Evolutionary conservation across 177 flowering plant species (phyloP), one percentile per base, ranked within the genome.

Genomic region (Vitis hybrid): DNA sequence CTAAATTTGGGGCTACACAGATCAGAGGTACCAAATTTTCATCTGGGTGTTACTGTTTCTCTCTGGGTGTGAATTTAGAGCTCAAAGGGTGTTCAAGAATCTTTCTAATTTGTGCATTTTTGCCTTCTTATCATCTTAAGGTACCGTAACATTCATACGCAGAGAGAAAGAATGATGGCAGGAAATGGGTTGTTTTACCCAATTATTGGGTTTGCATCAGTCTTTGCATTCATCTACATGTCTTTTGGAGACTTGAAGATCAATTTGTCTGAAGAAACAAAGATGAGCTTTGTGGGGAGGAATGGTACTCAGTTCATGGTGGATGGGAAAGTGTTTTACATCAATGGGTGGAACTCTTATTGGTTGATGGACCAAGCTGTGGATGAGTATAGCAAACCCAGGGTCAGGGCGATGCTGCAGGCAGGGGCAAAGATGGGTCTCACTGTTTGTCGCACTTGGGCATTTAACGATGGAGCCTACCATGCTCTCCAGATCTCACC

Each of bases 331-430:
- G 64, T 82, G 0, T 90, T 93, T 18, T 95, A 95, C 77, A 76
- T 93, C 5, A 95, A 91, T 79, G 99, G 99, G 2, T 95, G 98
- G 98, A 95, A 95, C 69, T 93, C 99, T 67, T 95, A 89, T 51
- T 95, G 99, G 99, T 77, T 95, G 55, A 90, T 95, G 98, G 94
- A 85, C 73, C 92, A 89, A 64, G 87, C 90, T 62, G 96, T 82
- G 70, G 87, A 90, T 55, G 90, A 82, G 9, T 73, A 74, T 66
- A 87, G 79, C 56, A 82, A 75, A 72, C 84, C 83, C 3, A 87
- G 86, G 75, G 86, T 95, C 13, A 73, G 84, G 48, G 86, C 78
- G 22, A 87, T 95, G 86, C 75, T 95, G 55, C 86, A 83, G 72
- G 79, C 85, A 16, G 99, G 93, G 26, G 87, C 91, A 0, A 89